Evolutionary conservation across 2,329 filamentous ascomycete genomes (phyloP), one percentile per base, ranked within the genome.

Genomic region (Aaosphaeria arxii): DNA sequence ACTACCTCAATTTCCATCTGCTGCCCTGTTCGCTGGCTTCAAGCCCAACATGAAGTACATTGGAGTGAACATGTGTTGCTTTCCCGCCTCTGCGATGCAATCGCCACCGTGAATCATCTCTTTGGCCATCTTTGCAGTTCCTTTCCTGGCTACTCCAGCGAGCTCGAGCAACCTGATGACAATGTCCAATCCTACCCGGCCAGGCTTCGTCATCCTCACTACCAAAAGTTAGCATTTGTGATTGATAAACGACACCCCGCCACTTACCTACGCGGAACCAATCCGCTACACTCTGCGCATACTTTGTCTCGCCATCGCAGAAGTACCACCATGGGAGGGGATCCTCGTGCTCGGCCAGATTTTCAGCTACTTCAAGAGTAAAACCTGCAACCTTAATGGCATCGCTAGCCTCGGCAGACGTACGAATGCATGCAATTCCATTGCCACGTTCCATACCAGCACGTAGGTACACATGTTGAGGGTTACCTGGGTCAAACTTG

Each of bases 21-120:
- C 17, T 24, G 17, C 2, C 36, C 30, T 24, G 17, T 24, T 24
- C 17, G 17, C 17, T 24, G 90, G 89, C 79, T 96, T 95, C 74
- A 87, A 83, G 51, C 83, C 91, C 49, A 96, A 82, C 88, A 96
- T 95, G 65, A 96, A 77, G 74, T 94, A 95, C 91, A 96, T 96
- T 43, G 91, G 91, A 1, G 91, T 96, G 74, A 96, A 96, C 24
- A 96, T 79, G 67, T 92, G 86, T 74, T 89, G 78, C 71, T 84
- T 83, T 39, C 84, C 91, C 71, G 90, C 91, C 40, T 86, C 88
- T 29, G 95, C 90, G 47, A 96, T 76, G 57, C 83, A 86, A 71
- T 96, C 91, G n/a, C 82, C 89, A 30, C 88, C 91, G 48, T 83
- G 62, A 7, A 86, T 89, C 61, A 96, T 73, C 94, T 83, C 94